Conservation (phyloP, 176 grass and related monocot genomes). For the Oryza glaberrima region DNA sequence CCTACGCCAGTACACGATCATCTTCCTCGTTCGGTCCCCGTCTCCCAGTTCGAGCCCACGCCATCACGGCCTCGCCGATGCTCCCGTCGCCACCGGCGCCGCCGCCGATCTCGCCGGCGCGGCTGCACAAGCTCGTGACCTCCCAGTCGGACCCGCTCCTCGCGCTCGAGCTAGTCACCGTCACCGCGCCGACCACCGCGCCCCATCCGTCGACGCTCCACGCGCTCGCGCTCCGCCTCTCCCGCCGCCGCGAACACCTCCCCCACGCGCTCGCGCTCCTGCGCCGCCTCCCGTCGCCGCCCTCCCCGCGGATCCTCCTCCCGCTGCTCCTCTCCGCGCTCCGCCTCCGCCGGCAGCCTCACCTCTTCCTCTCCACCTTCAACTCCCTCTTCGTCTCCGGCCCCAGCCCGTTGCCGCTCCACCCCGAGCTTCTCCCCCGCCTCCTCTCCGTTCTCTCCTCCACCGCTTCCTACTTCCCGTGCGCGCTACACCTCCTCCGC, state of each 20-base stretch:
- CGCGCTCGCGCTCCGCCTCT: constrained; percentile 52
- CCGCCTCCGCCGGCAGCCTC: constrained; percentile 50
- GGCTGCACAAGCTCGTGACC: constrained; percentile 80
- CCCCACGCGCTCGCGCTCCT: constrained; percentile 61
- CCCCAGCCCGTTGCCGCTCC: constrained; percentile 47
- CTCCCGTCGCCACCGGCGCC: constrained; percentile 12
- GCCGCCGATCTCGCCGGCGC: constrained; percentile 59
- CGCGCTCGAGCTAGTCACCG: constrained; percentile 61
- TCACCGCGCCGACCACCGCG: constrained; percentile 54
- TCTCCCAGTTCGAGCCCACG: neutral
- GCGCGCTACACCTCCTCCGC: constrained; percentile 51
- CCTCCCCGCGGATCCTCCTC: constrained; percentile 55
- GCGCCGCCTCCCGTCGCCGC: constrained; percentile 52
- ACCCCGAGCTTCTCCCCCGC: constrained; percentile 47
- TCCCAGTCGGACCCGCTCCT: constrained; percentile 71
- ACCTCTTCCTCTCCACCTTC: constrained; percentile 65
- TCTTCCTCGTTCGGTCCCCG: neutral
- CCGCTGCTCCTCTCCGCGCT: constrained; percentile 58
- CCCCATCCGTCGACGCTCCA: constrained; percentile 44
- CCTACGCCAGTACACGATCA: neutral
- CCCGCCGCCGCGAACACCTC: constrained; percentile 53
- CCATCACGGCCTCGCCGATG: neutral
- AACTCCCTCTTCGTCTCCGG: constrained; percentile 56
- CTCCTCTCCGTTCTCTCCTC: constrained; percentile 51
- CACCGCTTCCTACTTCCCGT: constrained; percentile 54